Evolutionary conservation across 768 basidiomycete genomes (phyloP), one percentile per base, ranked within the genome.

Genomic region (Boletus coccyginus): DNA sequence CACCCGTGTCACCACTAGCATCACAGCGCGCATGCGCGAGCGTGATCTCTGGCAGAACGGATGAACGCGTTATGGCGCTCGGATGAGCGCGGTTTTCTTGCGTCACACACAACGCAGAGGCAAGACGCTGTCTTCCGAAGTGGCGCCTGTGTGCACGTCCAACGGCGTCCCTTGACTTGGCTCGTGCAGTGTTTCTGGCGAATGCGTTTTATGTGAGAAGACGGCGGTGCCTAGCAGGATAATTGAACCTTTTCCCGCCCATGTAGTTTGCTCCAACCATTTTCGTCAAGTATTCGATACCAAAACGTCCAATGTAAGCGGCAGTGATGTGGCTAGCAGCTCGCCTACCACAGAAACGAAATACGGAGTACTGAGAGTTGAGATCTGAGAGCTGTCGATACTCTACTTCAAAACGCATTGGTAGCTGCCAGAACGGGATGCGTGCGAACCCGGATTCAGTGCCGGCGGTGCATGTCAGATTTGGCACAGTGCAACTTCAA

Each of bases 241-340:
- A 53, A 50, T 19, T 69, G 36, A 46, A 85, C 87, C 84, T 77
- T 73, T 81, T 86, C 13, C 87, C 87, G 24, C 87, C 87, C 86
- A 87, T 88, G 58, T 88, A 89, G 62, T 89, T 89, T 32, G 86
- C 87, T 7, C 87, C 87, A 21, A 73, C 72, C 86, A 87, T 86
- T 46, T 27, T 52, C 21, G 44, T 24, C n/a, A 47, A 11, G 24
- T 9, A 29, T 14, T 41, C 4, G 19, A 36, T 6, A 17, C n/a
- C 13, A 43, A 39, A 19, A 44, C 27, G 32, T 31, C 19, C 13
- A 60, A 35, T 35, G 32, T 31, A 11, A 16, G 32, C 32, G 29
- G 29, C n/a, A 46, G 8, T 11, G 31, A 29, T 24, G 24, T 7
- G 16, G 6, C 7, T 12, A 17, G 27, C 36, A 12, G 36, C 21